Conservation (phyloP, 2,329 filamentous ascomycete genomes). For the Rutstroemia sp. region DNA sequence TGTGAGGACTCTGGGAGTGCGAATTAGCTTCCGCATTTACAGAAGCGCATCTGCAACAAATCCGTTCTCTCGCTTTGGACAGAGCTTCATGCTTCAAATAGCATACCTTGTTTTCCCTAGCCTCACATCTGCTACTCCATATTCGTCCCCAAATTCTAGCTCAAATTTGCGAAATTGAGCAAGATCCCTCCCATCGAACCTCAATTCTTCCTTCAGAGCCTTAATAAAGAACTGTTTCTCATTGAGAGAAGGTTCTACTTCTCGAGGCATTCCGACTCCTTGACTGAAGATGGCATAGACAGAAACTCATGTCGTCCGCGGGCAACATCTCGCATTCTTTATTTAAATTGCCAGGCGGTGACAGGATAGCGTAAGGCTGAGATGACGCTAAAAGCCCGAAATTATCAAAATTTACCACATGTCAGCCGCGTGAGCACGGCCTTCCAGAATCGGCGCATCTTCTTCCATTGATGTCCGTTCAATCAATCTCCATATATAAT, state of each 20-base stretch:
- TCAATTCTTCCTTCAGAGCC: slow-evolving; percentile 71
- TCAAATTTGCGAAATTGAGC: slow-evolving; percentile 74
- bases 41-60: neutral
- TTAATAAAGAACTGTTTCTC: slow-evolving; percentile 81
- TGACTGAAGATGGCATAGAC: neutral
- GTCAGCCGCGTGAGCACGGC: too few relatives aligned
- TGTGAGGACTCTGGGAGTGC: slow-evolving; percentile 59
- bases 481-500: too few relatives aligned
- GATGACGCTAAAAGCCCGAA: neutral
- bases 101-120: slow-evolving; percentile 82
- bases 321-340: neutral
- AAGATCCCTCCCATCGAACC: slow-evolving; percentile 74
- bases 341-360: neutral
- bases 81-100: neutral
- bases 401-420: neutral
- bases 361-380: neutral
- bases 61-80: neutral
- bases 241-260: slow-evolving; percentile 82
- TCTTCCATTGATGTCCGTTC: too few relatives aligned
- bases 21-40: neutral
- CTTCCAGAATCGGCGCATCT: too few relatives aligned
- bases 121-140: slow-evolving; percentile 80
- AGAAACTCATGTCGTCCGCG: neutral
- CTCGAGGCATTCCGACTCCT: slow-evolving; percentile 65
- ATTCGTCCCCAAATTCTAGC: slow-evolving; percentile 81